phyloP scores from a whole-genome alignment of 208 protist genomes.

The Crithidia bombi region DNA sequence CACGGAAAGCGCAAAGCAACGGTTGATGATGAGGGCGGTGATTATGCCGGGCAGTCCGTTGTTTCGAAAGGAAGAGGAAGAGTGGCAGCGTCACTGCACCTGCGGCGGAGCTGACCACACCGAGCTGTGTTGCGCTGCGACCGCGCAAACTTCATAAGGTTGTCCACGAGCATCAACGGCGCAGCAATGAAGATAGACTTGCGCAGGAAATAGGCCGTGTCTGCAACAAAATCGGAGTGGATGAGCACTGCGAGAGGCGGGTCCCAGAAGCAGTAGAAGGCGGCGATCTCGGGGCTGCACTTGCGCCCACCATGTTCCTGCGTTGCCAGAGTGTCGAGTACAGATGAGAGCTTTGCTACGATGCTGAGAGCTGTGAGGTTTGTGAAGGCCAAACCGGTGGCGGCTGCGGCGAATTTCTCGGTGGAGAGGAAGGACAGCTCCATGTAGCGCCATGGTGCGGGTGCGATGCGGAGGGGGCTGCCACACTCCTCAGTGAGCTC shows the following conservation, averaged over 20 bases:
- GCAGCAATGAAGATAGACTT: slow-evolving; percentile 41
- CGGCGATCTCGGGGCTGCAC: slow-evolving; percentile 40
- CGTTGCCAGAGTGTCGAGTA: slow-evolving; percentile 44
- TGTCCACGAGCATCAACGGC: slow-evolving; percentile 46
- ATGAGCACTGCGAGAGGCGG: slow-evolving; percentile 36
- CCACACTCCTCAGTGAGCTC: slow-evolving; percentile 8
- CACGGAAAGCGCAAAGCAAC: slow-evolving; percentile 13
- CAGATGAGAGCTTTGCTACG: slow-evolving; percentile 29
- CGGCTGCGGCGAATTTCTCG: slow-evolving; percentile 35
- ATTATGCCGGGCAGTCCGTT: slow-evolving; percentile 30
- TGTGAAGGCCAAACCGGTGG: slow-evolving; percentile 40
- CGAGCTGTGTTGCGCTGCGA: slow-evolving; percentile 43
- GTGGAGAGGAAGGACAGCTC: slow-evolving; percentile 25
- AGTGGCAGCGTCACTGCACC: slow-evolving; percentile 24
- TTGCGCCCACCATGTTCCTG: slow-evolving; percentile 40
- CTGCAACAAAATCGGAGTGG: slow-evolving; percentile 32
- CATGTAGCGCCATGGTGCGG: slow-evolving; percentile 19
- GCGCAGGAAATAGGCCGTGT: slow-evolving; percentile 39
- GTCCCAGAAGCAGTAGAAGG: slow-evolving; percentile 41
- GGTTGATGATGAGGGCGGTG: slow-evolving; percentile 34
- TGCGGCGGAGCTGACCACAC: slow-evolving; percentile 22
- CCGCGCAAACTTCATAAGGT: slow-evolving; percentile 44
- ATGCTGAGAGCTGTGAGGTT: slow-evolving; percentile 45
- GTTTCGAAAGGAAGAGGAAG: slow-evolving; percentile 26
- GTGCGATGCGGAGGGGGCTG: slow-evolving; percentile 1